Evolutionary conservation across 2,329 filamentous ascomycete genomes (phyloP).

Genomic region (Colletotrichum cordylinicola): DNA sequence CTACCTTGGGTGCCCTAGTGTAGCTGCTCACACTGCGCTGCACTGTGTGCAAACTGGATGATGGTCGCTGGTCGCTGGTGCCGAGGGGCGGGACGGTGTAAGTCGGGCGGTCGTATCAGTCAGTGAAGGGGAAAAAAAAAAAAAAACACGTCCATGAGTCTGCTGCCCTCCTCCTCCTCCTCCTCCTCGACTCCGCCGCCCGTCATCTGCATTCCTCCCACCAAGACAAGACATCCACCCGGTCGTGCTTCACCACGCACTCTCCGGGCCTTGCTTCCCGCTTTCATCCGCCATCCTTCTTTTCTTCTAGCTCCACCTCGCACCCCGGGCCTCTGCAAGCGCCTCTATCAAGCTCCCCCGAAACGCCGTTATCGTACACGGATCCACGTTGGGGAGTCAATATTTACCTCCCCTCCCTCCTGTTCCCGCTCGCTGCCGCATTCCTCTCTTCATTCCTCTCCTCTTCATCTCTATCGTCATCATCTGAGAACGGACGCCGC

Average conservation of each 20-base stretch:
- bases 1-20: background rate
- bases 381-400: constrained; percentile 8
- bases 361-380: constrained; percentile 19
- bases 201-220: constrained; percentile 21
- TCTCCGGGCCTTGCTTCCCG: constrained; percentile 1
- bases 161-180: background rate
- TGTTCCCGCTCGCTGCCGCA: constrained; percentile 8
- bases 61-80: constrained; percentile 3
- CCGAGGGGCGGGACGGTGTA: constrained; percentile 9
- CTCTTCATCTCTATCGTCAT: background rate
- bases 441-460: constrained; percentile 21
- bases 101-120: constrained; percentile 5
- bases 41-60: constrained; percentile 5
- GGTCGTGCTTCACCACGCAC: background rate
- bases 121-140: background rate
- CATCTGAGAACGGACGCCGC: constrained; percentile 12
- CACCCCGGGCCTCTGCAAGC: constrained; percentile 14
- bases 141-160: background rate
- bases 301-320: constrained; percentile 11
- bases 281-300: constrained; percentile 17
- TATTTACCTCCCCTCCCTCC: constrained; percentile 19
- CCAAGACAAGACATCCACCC: background rate
- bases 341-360: background rate
- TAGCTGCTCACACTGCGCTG: background rate
- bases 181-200: background rate